These are phyloP conservation scores for Suillus occidentalis DNA, from an alignment of 768 basidiomycete genomes.

Conservation along the genomic window DNA sequence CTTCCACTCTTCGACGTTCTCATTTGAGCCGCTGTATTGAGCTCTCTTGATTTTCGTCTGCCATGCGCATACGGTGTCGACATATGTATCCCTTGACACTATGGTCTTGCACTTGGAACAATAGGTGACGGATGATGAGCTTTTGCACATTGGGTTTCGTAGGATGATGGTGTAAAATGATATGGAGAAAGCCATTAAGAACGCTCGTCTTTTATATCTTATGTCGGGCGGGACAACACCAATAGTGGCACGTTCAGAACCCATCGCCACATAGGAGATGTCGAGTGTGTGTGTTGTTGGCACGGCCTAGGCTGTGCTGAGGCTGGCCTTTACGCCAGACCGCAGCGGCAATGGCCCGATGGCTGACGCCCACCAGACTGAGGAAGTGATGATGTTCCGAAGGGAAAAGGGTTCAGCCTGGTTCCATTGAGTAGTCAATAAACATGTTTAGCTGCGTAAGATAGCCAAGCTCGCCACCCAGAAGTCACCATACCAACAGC, in stretches of 20 bases:
- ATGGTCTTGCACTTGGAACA: not conserved
- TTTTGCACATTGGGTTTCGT: slow-evolving; percentile 54
- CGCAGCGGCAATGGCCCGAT: not conserved
- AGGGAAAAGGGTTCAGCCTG: not conserved
- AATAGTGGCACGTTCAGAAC: not conserved
- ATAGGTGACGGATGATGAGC: slow-evolving; percentile 31
- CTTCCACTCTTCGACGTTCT: not conserved
- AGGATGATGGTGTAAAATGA: too few relatives aligned
- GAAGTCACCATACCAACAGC: slow-evolving; percentile 6
- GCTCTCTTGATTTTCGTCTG: not conserved
- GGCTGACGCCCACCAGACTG: not conserved
- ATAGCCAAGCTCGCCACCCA: slow-evolving; percentile 12
- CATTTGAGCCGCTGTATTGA: not conserved
- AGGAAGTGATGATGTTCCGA: not conserved
- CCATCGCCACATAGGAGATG: not conserved
- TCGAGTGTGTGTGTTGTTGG: not conserved
- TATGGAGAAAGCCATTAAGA: not conserved
- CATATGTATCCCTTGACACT: not conserved
- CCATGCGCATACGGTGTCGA: not conserved
- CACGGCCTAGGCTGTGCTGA: not conserved
- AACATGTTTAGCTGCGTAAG: slow-evolving; percentile 57
- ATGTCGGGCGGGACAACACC: too few relatives aligned
- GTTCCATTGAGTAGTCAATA: slow-evolving; percentile 42
- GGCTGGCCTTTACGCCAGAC: not conserved
- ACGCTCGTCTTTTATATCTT: not conserved